Percentiles rank a stretch among this genome's conserved stretches.
These are phyloP conservation scores for Globisporangium iwayamae DNA, from an alignment of 352 stramenopile genomes.

Conservation along the genomic window DNA sequence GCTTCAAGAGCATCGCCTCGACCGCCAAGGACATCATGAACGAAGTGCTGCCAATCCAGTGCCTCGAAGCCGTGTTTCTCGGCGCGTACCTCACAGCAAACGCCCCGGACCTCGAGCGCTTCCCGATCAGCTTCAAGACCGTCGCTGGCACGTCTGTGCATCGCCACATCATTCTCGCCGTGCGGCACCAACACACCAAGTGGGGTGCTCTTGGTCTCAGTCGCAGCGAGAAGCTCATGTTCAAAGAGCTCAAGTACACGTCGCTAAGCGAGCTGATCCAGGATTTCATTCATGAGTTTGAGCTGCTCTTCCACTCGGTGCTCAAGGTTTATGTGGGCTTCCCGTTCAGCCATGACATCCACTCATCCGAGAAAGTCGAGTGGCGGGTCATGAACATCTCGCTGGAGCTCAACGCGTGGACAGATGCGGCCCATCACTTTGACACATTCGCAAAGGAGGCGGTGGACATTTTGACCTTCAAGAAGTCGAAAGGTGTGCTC, in stretches of 20 bases:
- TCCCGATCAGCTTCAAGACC: constrained; percentile 87
- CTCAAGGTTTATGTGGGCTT: constrained; percentile 82
- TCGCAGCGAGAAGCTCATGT: constrained; percentile 80
- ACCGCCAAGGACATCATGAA: constrained; percentile 85
- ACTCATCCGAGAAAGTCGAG: constrained; percentile 84
- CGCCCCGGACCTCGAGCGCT: constrained; percentile 62
- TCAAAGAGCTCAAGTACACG: constrained; percentile 80
- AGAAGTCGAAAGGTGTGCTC: constrained; percentile 54
- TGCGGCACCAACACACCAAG: constrained; percentile 69
- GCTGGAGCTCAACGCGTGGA: constrained; percentile 39
- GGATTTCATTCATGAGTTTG: constrained; percentile 67
- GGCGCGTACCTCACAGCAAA: constrained; percentile 74
- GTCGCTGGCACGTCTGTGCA: constrained; percentile 53
- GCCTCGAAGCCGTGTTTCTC: constrained; percentile 86
- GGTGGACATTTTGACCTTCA: constrained; percentile 60
- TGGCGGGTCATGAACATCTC: constrained; percentile 80
- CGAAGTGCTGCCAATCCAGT: constrained; percentile 85
- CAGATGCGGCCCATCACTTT: constrained; percentile 51
- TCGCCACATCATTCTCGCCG: constrained; percentile 78
- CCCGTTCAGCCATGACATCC: constrained; percentile 81
- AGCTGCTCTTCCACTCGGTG: constrained; percentile 59
- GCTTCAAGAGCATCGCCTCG: constrained; percentile 84
- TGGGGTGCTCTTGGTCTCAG: constrained; percentile 85
- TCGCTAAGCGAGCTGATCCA: constrained; percentile 73
- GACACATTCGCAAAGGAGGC: constrained; percentile 72